Base-by-base conservation (phyloP, 2,329 filamentous ascomycete genomes). In the Aureobasidium leucospermi region DNA sequence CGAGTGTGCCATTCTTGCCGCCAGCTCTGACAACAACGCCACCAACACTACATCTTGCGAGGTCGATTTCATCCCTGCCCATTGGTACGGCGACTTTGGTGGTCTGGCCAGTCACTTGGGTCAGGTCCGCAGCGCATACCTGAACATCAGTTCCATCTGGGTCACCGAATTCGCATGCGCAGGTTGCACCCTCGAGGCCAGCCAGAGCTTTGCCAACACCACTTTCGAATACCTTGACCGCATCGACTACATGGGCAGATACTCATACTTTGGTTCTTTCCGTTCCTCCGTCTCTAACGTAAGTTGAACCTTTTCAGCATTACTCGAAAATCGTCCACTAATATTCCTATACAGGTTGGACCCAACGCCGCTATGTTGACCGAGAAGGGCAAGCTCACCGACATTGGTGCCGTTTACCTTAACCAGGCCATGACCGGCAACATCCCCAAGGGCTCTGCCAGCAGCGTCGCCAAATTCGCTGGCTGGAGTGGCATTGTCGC, bases 381-480 rank as follows among this genome's bases (percentile, higher is more conserved):
- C 67, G 76, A 82, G 43, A 77, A 82, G 15, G 89, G 89, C 43
- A 68, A 83, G 62, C 74, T 94, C 63, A 92, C 89, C 1, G 84
- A 90, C 65, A 87, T 93, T 64, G 89, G 89, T 0, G 80, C 81
- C 2, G 88, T 86, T 85, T 94, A 93, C 70, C 71, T 94, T n/a
- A 84, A 89, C 63, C 68, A 79, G 56, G 41, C 63, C 31, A 70
- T 69, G 8, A 74, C 71, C 11, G 71, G 72, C 11, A 71, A 72
- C 53, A 62, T 71, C 34, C 73, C 74, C 15, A 66, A 71, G 60
- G 68, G 71, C 42, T 64, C 64, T 46, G 67, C 65, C 34, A 39
- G 42, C 43, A 57, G 16, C 56, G 45, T 61, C 9, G 67, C 66
- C 7, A 61, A 62, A 28, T 67, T 67, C 41, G 68, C 68, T 38